Conservation (phyloP, 2,329 filamentous ascomycete genomes). For the Huntiella bhutanensis region DNA sequence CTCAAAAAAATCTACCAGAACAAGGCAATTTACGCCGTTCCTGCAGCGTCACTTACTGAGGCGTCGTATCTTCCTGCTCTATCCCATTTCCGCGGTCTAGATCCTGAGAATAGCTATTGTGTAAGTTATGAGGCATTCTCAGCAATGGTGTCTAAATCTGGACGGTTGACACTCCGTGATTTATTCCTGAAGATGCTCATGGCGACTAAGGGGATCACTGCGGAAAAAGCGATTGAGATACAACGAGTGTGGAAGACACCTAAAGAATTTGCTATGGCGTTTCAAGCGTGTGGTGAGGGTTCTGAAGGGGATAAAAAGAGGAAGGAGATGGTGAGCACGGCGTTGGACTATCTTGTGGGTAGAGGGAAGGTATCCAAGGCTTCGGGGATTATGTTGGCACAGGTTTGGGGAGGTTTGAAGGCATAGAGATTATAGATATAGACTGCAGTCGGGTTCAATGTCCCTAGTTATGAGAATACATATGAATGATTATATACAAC, state of each 20-base stretch:
- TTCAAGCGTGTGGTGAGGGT: slow-evolving; percentile 31
- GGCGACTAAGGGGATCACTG: slow-evolving; percentile 56
- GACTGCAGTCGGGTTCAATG: background rate
- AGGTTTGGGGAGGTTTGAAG: slow-evolving; percentile 41
- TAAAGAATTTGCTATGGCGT: slow-evolving; percentile 50
- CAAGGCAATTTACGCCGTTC: slow-evolving; percentile 41
- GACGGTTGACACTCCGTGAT: slow-evolving; percentile 53
- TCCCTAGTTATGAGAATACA: background rate
- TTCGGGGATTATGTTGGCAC: slow-evolving; percentile 50
- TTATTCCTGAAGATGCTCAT: slow-evolving; percentile 73
- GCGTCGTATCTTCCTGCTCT: slow-evolving; percentile 48
- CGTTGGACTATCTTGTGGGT: slow-evolving; percentile 40
- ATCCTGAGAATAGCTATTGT: slow-evolving; percentile 33
- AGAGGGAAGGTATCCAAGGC: slow-evolving; percentile 48
- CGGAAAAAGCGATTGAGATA: slow-evolving; percentile 62
- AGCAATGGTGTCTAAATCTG: slow-evolving; percentile 55
- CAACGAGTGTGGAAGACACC: slow-evolving; percentile 64
- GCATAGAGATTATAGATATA: slow-evolving; percentile 1
- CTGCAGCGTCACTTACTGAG: slow-evolving; percentile 41
- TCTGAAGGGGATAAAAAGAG: slow-evolving; percentile 25
- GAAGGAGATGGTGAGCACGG: slow-evolving; percentile 38
- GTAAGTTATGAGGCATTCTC: slow-evolving; percentile 56
- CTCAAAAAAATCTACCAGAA: slow-evolving; percentile 46
- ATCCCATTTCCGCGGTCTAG: slow-evolving; percentile 33
- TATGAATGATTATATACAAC: background rate